Conservation (phyloP, 2,329 filamentous ascomycete genomes). For the Spiromastix sp. region DNA sequence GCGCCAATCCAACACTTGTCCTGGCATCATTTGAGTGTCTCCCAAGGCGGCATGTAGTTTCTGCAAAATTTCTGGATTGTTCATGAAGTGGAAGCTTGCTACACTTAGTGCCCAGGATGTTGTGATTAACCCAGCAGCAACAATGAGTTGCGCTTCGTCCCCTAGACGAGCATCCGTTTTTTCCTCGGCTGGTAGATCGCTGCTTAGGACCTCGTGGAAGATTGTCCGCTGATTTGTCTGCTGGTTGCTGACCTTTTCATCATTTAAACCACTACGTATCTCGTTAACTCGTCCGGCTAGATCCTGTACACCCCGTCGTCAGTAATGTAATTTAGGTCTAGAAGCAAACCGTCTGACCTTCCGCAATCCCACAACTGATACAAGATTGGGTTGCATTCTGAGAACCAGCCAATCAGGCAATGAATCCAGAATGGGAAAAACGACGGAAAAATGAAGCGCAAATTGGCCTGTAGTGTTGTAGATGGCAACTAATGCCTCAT, state of each 20-base stretch:
- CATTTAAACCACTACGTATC: constrained; percentile 11
- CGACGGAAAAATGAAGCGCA: constrained; percentile 14
- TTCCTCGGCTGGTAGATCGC: constrained; percentile 15
- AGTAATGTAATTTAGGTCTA: background rate
- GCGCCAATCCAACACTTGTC: constrained; percentile 3
- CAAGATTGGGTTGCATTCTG: constrained; percentile 8
- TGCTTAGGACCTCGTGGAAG: constrained; percentile 15
- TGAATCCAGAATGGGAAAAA: constrained; percentile 8
- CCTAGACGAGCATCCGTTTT: constrained; percentile 13
- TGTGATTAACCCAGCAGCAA: constrained; percentile 20
- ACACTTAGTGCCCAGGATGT: constrained; percentile 16
- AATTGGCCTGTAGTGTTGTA: constrained; percentile 14
- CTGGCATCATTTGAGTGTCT: constrained; percentile 14
- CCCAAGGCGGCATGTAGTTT: constrained; percentile 15
- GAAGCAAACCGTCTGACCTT: constrained; percentile 4
- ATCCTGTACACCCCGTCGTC: constrained; percentile 2
- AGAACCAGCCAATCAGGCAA: constrained; percentile 9
- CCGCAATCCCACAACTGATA: constrained; percentile 8
- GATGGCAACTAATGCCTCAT: constrained; percentile 16
- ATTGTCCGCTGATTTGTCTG: constrained; percentile 14
- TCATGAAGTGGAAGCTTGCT: constrained; percentile 19
- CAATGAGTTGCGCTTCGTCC: constrained; percentile 17
- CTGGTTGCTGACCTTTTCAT: constrained; percentile 8
- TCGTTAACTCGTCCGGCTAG: constrained; percentile 12
- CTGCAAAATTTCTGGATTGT: constrained; percentile 13